Base-by-base conservation (phyloP, 164 flowering plant species). In the Warburgia ugandensis region DNA sequence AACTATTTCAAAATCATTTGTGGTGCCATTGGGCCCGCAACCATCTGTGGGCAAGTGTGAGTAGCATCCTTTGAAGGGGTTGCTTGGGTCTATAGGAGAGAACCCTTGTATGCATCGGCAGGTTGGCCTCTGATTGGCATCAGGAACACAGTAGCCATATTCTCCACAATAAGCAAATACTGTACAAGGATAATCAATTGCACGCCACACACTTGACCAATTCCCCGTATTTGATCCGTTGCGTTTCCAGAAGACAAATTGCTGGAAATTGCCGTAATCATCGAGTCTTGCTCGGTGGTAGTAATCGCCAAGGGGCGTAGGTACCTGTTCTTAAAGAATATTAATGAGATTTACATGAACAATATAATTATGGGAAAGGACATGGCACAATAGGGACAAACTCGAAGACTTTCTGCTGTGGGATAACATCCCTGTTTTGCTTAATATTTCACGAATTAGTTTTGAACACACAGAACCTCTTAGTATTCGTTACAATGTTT, bases 231-330 rank as follows among this genome's bases (percentile, higher is more conserved):
- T 22, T 30, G 56, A 4, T 23, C 54, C 49, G 19, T 60, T 66
- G 22, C 9, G 13, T 52, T 56, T 60, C 4, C 17, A 27, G 38
- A 42, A 48, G 38, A 28, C 45, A 45, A 50, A 56, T 30, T 63
- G 72, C 38, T 49, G 57, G 52, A 68, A 63, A 44, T 54, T 60
- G 1, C 72, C 68, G 25, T 22, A 10, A 41, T 56, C 59, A 27
- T 60, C 62, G 5, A 64, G 17, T 0, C 53, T 52, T 43, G 65
- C 72, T 14, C 62, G 32, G 44, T 64, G 63, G 35, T 56, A 69
- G 47, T 60, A 69, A 27, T 64, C 73, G n/a, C 36, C 57, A 19
- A 45, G 10, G 14, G 73, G 66, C 23, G 11, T 38, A 0, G 60
- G 35, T 6, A 58, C 20, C 6, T 52, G 42, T n/a, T n/a, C n/a